Percentiles rank a stretch among this genome's conserved stretches.
Conservation (phyloP, 352 stramenopile species). For the Phytophthora macrochlamydospora region DNA sequence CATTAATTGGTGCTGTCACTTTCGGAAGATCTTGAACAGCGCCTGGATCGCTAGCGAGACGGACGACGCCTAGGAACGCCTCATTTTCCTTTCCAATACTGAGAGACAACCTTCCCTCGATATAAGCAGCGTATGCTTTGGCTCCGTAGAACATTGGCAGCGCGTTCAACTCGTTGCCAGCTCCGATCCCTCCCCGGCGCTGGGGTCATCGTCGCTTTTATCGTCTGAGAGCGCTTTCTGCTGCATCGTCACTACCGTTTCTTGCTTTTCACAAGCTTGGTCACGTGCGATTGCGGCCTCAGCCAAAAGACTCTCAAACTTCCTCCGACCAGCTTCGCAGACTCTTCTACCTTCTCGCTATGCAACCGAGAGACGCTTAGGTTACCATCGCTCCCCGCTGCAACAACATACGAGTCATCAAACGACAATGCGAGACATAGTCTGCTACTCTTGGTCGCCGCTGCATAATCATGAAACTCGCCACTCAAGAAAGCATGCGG, state of each 20-base stretch:
- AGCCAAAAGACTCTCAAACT: conserved; percentile 37
- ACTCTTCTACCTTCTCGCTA: conserved; percentile 56
- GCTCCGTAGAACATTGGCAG: conserved; percentile 75
- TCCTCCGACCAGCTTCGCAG: conserved; percentile 39
- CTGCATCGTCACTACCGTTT: conserved; percentile 48
- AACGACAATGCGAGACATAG: conserved; percentile 68
- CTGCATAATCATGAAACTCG: conserved; percentile 75
- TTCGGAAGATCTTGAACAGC: conserved; percentile 39
- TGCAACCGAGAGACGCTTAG: conserved; percentile 73
- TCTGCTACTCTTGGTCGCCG: conserved; percentile 16
- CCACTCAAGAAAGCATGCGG: conserved; percentile 75
- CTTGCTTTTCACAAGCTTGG: conserved; percentile 65
- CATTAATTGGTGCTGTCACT: conserved; percentile 13
- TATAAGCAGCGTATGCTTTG: conserved; percentile 72
- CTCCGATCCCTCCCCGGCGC: conserved; percentile 22
- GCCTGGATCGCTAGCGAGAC: conserved; percentile 43
- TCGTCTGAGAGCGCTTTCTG: conserved; percentile 52
- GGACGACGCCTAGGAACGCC: conserved; percentile 56
- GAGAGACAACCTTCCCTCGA: conserved; percentile 51
- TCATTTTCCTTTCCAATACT: conserved; percentile 52
- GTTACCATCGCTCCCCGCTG: conserved; percentile 74
- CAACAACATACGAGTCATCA: conserved; percentile 84
- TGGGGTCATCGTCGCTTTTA: conserved; percentile 51
- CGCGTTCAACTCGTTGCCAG: conserved; percentile 54
- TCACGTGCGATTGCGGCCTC: conserved; percentile 58